Evolutionary conservation across 1,139 yeast species (phyloP).

Genomic region (Taiozyma sp.): DNA sequence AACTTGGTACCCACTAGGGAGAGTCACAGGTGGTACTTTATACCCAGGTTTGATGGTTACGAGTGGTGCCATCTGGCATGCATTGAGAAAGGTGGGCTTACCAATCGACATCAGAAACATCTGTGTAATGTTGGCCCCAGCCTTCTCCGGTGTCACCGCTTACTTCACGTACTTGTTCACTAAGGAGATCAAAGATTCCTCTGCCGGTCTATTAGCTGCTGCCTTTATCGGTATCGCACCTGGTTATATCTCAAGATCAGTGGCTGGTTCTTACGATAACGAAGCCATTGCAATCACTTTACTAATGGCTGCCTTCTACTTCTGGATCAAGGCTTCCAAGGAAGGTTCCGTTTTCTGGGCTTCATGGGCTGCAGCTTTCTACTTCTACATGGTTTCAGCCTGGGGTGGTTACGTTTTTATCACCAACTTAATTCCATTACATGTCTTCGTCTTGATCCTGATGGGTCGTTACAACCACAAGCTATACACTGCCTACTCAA

Average conservation of each 20-base stretch:
- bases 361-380: slow-evolving; percentile 77
- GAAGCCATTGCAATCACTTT: slow-evolving; percentile 98
- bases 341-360: slow-evolving; percentile 87
- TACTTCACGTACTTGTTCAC: slow-evolving; percentile 88
- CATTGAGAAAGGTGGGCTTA: slow-evolving; percentile 59
- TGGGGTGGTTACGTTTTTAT: slow-evolving; percentile 99
- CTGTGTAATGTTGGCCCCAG: slow-evolving; percentile 96
- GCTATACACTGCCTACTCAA: slow-evolving; percentile 85
- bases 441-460: slow-evolving; percentile 80
- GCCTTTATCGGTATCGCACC: slow-evolving; percentile 97
- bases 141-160: slow-evolving; percentile 91
- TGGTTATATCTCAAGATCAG: slow-evolving; percentile 96
- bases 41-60: slow-evolving; percentile 99
- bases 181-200: slow-evolving; percentile 81
- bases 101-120: slow-evolving; percentile 95
- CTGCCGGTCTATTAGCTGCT: slow-evolving; percentile 91
- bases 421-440: slow-evolving; percentile 95
- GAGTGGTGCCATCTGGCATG: slow-evolving; percentile 82
- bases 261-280: slow-evolving; percentile 98
- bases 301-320: slow-evolving; percentile 90
- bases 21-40: slow-evolving; percentile 98
- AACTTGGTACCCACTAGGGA: slow-evolving; percentile 98
- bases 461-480: slow-evolving; percentile 93
- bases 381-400: slow-evolving; percentile 99
- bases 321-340: slow-evolving; percentile 94